Evolutionary conservation across 768 basidiomycete species (phyloP).

Genomic region (Sporobolomyces roseus): DNA sequence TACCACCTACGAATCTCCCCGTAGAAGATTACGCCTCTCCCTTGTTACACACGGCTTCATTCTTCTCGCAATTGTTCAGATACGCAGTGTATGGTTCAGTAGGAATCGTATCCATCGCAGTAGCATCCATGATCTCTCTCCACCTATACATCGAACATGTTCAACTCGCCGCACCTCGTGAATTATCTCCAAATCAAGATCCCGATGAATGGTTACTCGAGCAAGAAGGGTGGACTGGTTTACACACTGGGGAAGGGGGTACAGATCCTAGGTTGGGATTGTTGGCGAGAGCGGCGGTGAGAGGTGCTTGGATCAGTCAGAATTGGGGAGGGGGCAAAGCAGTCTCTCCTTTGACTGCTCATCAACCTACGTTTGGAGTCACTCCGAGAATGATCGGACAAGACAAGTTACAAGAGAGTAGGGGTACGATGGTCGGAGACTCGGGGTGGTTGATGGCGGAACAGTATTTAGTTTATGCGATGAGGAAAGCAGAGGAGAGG

Average conservation of each 20-base stretch:
- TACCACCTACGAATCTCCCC: slow-evolving; percentile 36
- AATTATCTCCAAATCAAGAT: slow-evolving; percentile 20
- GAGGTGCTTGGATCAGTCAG: slow-evolving; percentile 35
- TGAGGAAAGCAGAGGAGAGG: neutral
- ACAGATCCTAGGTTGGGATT: slow-evolving; percentile 38
- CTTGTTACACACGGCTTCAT: slow-evolving; percentile 31
- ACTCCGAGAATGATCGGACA: slow-evolving; percentile 24
- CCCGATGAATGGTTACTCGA: slow-evolving; percentile 28
- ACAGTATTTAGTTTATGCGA: slow-evolving; percentile 34
- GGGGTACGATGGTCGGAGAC: slow-evolving; percentile 23
- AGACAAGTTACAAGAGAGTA: neutral
- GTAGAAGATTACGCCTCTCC: slow-evolving; percentile 41
- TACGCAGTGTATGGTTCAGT: slow-evolving; percentile 38
- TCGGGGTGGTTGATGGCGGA: slow-evolving; percentile 35
- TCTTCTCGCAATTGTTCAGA: slow-evolving; percentile 33
- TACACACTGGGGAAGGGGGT: slow-evolving; percentile 29
- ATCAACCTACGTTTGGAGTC: neutral
- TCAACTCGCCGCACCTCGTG: slow-evolving; percentile 1
- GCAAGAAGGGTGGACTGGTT: slow-evolving; percentile 38
- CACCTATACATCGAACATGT: slow-evolving; percentile 41
- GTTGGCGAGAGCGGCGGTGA: slow-evolving; percentile 23
- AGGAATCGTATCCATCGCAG: slow-evolving; percentile 16
- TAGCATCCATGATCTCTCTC: slow-evolving; percentile 8
- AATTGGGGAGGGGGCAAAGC: slow-evolving; percentile 19
- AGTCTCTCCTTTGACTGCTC: neutral